Evolutionary conservation across 345 rosid genomes (phyloP).

Genomic region (Pugionium dolabratum): DNA sequence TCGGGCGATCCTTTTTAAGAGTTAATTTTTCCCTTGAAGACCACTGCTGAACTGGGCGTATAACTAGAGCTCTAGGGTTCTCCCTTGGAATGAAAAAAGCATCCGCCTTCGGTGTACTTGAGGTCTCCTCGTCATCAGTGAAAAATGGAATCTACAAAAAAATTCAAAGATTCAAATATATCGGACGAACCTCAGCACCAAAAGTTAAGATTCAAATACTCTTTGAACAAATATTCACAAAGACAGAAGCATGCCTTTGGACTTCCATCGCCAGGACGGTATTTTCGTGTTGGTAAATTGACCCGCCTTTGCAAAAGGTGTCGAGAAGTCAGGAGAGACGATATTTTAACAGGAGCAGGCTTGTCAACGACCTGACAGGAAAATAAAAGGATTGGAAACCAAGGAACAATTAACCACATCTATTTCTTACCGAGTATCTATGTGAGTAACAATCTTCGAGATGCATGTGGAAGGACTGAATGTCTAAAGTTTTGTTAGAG

Average conservation of each 20-base stretch:
- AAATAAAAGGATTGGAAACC: conserved; percentile 1
- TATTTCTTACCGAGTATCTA: not conserved
- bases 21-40: conserved; percentile 55
- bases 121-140: conserved; percentile 75
- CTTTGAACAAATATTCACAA: not conserved
- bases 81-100: conserved; percentile 93
- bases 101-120: conserved; percentile 93
- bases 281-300: conserved; percentile 77
- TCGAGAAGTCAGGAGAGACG: conserved; percentile 82
- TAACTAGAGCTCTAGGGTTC: conserved; percentile 89
- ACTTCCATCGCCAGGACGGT: conserved; percentile 67
- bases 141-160: conserved; percentile 85
- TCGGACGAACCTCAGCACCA: conserved; percentile 9
- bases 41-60: conserved; percentile 58
- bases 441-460: not conserved
- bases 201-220: not conserved
- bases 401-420: not conserved
- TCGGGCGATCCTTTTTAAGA: conserved; percentile 47
- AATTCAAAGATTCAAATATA: conserved; percentile 22
- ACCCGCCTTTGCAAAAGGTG: conserved; percentile 79
- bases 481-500: not conserved
- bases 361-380: conserved; percentile 76
- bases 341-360: conserved; percentile 80
- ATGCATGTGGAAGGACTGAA: conserved; percentile 12
- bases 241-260: conserved; percentile 58